These are phyloP conservation scores for Loxodes magnus DNA, from an alignment of 73 alveolate species.

Conservation along the genomic window DNA sequence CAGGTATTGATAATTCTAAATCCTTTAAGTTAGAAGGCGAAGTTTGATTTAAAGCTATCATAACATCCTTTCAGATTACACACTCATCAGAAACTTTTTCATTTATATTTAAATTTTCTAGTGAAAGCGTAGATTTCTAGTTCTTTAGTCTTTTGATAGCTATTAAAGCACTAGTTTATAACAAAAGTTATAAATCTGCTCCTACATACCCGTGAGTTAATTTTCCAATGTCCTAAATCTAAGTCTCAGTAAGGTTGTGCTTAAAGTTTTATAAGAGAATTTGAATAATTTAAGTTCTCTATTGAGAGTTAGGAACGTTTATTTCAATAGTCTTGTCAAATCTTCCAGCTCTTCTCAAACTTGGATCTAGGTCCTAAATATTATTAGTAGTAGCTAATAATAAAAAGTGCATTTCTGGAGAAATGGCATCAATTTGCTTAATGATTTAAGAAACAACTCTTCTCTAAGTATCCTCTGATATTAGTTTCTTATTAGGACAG, in stretches of 20 bases:
- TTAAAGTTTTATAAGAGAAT: conserved; percentile 50
- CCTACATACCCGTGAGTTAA: conserved; percentile 51
- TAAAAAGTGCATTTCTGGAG: conserved; percentile 44
- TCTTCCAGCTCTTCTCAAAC: conserved; percentile 66
- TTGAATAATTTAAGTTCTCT: conserved; percentile 51
- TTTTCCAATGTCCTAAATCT: conserved; percentile 19
- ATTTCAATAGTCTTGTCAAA: conserved; percentile 63
- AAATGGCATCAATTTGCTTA: conserved; percentile 58
- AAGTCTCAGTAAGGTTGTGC: conserved; percentile 5
- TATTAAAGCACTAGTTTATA: conserved; percentile 20
- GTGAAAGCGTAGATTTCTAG: not conserved
- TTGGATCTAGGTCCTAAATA: conserved; percentile 35
- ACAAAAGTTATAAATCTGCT: conserved; percentile 36
- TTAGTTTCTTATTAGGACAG: conserved; percentile 89
- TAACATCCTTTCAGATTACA: conserved; percentile 32
- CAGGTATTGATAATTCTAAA: conserved; percentile 87
- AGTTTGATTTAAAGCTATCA: conserved; percentile 51
- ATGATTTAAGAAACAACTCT: conserved; percentile 79
- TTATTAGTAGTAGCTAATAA: conserved; percentile 60
- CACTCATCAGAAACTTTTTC: conserved; percentile 12
- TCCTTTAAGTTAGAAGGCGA: conserved; percentile 84
- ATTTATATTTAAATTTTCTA: not conserved
- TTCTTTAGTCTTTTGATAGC: conserved; percentile 10
- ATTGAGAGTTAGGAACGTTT: conserved; percentile 65
- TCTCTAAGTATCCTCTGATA: conserved; percentile 56